Evolutionary conservation across 345 rosid genomes (phyloP).

Genomic region (Firmiana major): DNA sequence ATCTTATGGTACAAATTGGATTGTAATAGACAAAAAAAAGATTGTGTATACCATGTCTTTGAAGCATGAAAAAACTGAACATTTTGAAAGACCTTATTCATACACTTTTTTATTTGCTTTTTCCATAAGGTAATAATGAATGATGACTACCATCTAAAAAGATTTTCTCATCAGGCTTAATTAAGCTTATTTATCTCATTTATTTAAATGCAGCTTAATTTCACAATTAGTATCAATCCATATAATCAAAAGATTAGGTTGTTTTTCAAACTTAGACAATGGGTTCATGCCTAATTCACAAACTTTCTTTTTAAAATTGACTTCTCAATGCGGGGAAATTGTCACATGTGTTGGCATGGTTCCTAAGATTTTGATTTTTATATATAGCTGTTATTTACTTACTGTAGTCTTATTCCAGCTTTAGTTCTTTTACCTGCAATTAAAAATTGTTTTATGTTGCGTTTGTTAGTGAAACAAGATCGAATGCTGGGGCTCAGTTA

Average conservation of each 20-base stretch:
- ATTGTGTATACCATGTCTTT: background rate
- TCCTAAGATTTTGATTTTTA: too few species aligned
- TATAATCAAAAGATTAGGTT: too few species aligned
- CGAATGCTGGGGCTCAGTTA: too few species aligned
- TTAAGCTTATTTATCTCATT: background rate
- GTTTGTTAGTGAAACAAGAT: slow-evolving; percentile 5
- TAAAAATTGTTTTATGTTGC: slow-evolving; percentile 2
- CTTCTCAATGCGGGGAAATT: background rate
- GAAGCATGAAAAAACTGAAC: background rate
- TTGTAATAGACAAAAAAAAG: background rate
- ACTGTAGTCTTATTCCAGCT: background rate
- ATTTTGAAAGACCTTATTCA: too few species aligned
- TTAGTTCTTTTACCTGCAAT: background rate
- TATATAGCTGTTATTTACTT: background rate
- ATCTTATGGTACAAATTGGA: background rate
- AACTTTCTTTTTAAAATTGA: background rate
- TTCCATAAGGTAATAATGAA: background rate
- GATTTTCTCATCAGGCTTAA: background rate
- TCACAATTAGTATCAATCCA: too few species aligned
- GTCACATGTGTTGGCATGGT: background rate
- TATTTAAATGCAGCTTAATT: too few species aligned
- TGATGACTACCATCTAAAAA: background rate
- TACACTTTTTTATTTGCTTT: background rate
- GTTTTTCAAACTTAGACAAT: too few species aligned
- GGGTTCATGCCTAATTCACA: background rate